Conservation (phyloP, 2,329 filamentous ascomycete species). For the Diaporthe caulivora region DNA sequence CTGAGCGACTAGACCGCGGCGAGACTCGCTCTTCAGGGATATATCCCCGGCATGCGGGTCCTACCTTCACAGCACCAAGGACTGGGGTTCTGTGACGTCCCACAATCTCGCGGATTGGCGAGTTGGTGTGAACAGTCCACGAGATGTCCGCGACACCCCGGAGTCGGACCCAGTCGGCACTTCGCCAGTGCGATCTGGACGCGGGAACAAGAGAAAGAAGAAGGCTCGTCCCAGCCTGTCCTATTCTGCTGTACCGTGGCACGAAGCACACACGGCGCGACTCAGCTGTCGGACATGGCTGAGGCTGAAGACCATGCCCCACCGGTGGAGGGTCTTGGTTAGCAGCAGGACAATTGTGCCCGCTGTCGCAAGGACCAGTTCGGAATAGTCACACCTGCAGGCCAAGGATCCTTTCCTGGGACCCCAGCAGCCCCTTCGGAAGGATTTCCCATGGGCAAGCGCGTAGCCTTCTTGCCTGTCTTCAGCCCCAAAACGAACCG, state of each 20-base stretch:
- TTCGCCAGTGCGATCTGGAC: background rate
- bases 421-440: slow-evolving; percentile 8
- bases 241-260: background rate
- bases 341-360: background rate
- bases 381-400: slow-evolving; percentile 21
- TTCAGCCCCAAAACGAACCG: slow-evolving; percentile 15
- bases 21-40: slow-evolving; percentile 7
- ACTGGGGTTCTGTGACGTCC: slow-evolving; percentile 10
- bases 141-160: background rate
- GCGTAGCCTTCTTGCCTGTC: background rate
- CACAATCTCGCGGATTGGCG: slow-evolving; percentile 12
- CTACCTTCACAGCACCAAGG: background rate
- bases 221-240: background rate
- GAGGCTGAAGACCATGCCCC: background rate
- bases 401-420: slow-evolving; percentile 18
- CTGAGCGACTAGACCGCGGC: slow-evolving; percentile 29
- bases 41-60: background rate
- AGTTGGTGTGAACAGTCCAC: background rate
- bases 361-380: slow-evolving; percentile 5
- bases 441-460: background rate
- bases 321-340: background rate
- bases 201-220: background rate
- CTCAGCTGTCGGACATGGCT: background rate
- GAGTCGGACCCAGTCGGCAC: background rate
- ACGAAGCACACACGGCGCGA: background rate